Evolutionary conservation across 805 yeast genomes (phyloP).

Genomic region (Starmerella khaoyaiensis): DNA sequence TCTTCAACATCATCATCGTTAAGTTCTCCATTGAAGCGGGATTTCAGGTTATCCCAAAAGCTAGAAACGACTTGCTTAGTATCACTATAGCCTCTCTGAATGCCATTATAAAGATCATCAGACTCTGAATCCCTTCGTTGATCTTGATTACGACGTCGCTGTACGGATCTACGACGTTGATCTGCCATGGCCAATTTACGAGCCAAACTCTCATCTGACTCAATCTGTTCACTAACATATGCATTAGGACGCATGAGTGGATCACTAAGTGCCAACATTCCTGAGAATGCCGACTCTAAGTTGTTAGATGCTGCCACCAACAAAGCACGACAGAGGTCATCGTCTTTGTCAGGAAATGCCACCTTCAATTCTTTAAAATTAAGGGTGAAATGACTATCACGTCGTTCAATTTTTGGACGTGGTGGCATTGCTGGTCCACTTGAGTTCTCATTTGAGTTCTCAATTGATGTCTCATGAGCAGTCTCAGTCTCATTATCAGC

Average conservation of each 20-base stretch:
- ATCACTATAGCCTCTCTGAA: constrained; percentile 19
- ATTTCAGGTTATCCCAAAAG: constrained; percentile 19
- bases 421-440: constrained; percentile 10
- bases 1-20: constrained; percentile 17
- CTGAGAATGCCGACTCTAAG: constrained; percentile 78
- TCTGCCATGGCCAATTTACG: constrained; percentile 44
- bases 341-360: constrained; percentile 75
- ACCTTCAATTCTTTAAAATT: constrained; percentile 53
- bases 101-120: constrained; percentile 17
- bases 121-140: constrained; percentile 1
- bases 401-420: constrained; percentile 30
- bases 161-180: constrained; percentile 4
- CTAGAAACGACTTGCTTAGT: constrained; percentile 18
- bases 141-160: not conserved
- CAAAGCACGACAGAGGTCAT: constrained; percentile 57
- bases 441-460: not conserved
- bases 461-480: not conserved
- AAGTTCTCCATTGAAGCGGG: constrained; percentile 20
- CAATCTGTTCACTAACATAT: constrained; percentile 34
- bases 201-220: constrained; percentile 73
- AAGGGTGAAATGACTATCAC: constrained; percentile 38
- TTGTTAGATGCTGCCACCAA: constrained; percentile 75
- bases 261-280: constrained; percentile 66
- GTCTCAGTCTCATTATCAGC: not conserved
- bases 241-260: constrained; percentile 27